Evolutionary conservation across 805 yeast genomes (phyloP).

Genomic region (Wickerhamiella hasegawae): DNA sequence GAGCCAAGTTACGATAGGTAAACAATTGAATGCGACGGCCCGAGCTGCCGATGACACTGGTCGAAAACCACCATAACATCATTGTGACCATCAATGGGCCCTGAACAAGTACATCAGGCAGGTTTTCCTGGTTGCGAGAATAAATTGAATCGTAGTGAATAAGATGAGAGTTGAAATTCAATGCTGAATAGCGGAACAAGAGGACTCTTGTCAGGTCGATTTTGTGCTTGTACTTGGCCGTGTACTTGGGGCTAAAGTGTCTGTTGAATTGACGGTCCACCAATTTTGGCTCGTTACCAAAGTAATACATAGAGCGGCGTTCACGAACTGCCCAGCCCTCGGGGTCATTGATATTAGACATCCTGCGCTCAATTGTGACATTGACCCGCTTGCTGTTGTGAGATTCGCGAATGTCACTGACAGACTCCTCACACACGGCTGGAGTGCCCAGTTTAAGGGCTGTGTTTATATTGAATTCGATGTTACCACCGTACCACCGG

Average conservation of each 20-base stretch:
- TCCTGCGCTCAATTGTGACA: slow-evolving; percentile 40
- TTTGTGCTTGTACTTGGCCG: slow-evolving; percentile 11
- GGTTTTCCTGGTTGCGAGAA: slow-evolving; percentile 36
- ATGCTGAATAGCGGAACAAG: slow-evolving; percentile 49
- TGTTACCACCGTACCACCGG: slow-evolving; percentile 66
- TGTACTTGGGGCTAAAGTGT: slow-evolving; percentile 11
- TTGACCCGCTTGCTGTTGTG: slow-evolving; percentile 22
- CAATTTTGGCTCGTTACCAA: slow-evolving; percentile 23
- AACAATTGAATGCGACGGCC: slow-evolving; percentile 19
- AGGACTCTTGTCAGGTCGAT: slow-evolving; percentile 28
- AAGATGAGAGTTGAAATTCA: slow-evolving; percentile 70
- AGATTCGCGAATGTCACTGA: slow-evolving; percentile 19
- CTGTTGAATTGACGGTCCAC: slow-evolving; percentile 11
- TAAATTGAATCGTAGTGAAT: slow-evolving; percentile 60
- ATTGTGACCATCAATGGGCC: slow-evolving; percentile 67
- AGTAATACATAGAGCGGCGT: slow-evolving; percentile 43
- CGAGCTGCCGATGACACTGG: slow-evolving; percentile 11
- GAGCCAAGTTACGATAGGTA: slow-evolving; percentile 34
- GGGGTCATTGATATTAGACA: slow-evolving; percentile 19
- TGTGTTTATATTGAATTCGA: slow-evolving; percentile 26
- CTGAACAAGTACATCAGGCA: slow-evolving; percentile 49
- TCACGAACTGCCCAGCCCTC: slow-evolving; percentile 30
- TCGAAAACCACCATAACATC: slow-evolving; percentile 35
- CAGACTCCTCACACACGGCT: slow-evolving; percentile 37
- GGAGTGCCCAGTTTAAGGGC: slow-evolving; percentile 25